phyloP scores from a whole-genome alignment of 1,139 yeast species.

The Pichia sp. region DNA sequence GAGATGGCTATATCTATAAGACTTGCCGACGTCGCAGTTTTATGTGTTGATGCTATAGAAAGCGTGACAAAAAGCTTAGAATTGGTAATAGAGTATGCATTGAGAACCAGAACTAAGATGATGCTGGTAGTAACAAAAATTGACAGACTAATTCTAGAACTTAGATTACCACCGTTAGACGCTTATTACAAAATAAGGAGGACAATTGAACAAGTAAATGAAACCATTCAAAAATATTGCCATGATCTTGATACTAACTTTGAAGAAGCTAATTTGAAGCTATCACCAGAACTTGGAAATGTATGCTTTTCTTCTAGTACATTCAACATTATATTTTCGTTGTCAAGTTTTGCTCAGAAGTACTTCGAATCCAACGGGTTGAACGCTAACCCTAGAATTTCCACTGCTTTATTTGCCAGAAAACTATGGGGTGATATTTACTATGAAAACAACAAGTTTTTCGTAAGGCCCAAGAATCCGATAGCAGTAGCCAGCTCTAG shows the following conservation, averaged over 20 bases:
- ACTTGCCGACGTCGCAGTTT: conserved; percentile 59
- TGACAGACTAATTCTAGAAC: conserved; percentile 75
- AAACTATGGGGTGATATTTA: conserved; percentile 77
- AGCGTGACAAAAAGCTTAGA: conserved; percentile 61
- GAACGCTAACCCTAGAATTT: conserved; percentile 4
- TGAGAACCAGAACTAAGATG: conserved; percentile 47
- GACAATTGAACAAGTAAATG: conserved; percentile 61
- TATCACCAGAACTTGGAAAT: conserved; percentile 64
- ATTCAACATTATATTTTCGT: conserved; percentile 59
- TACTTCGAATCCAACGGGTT: conserved; percentile 39
- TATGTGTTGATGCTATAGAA: conserved; percentile 82
- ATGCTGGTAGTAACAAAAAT: conserved; percentile 71
- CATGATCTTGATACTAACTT: not conserved
- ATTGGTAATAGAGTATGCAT: conserved; percentile 44
- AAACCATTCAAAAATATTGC: conserved; percentile 35
- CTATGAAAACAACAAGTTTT: conserved; percentile 48
- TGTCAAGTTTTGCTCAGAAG: conserved; percentile 57
- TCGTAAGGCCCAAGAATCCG: conserved; percentile 34
- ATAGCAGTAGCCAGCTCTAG: conserved; percentile 34
- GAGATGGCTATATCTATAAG: conserved; percentile 59
- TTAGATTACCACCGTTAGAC: conserved; percentile 69
- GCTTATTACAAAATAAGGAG: conserved; percentile 64
- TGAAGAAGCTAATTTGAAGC: conserved; percentile 32
- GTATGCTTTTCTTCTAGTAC: conserved; percentile 71
- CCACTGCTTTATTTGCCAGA: conserved; percentile 44